phyloP scores from a whole-genome alignment of 2,329 filamentous ascomycete genomes.

The Proliferodiscus dingleyae region DNA sequence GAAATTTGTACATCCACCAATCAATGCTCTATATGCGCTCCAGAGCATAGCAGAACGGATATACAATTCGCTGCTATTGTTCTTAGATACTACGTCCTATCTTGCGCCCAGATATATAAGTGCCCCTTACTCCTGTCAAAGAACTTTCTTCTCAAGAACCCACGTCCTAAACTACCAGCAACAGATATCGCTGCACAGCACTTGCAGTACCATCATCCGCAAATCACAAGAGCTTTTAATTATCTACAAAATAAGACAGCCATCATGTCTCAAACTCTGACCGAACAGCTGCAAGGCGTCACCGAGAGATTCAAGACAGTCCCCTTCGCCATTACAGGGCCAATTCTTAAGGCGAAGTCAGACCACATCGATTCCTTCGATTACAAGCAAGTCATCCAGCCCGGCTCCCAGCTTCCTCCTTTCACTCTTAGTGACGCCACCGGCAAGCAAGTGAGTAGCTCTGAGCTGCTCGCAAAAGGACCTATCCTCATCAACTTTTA shows the following conservation, averaged over 20 bases:
- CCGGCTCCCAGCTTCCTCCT: slow-evolving; percentile 32
- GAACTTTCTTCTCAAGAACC: too few relatives aligned
- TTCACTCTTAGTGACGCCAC: slow-evolving; percentile 35
- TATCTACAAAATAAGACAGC: background rate
- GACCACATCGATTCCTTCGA: slow-evolving; percentile 16
- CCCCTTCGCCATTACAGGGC: slow-evolving; percentile 10
- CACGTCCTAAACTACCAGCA: too few relatives aligned
- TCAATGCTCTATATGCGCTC: too few relatives aligned
- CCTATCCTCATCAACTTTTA: slow-evolving; percentile 42
- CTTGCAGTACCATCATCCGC: too few relatives aligned
- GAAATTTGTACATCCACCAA: too few relatives aligned
- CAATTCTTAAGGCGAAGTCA: slow-evolving; percentile 12
- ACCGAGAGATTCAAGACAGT: slow-evolving; percentile 10
- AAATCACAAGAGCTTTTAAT: too few relatives aligned
- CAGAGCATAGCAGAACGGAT: too few relatives aligned
- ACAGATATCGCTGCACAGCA: background rate
- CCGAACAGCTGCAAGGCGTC: slow-evolving; percentile 10
- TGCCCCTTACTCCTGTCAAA: too few relatives aligned
- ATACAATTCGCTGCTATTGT: too few relatives aligned
- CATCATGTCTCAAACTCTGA: slow-evolving; percentile 16
- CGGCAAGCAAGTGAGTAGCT: slow-evolving; percentile 31
- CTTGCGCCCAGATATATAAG: too few relatives aligned
- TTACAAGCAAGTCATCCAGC: slow-evolving; percentile 27
- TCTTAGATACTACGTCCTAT: too few relatives aligned
- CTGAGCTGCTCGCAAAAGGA: slow-evolving; percentile 30